A percentile compares a stretch with the other conserved stretches of the same genome.
Conservation (phyloP, 2,329 filamentous ascomycete genomes). For the Botrytis squamosa region DNA sequence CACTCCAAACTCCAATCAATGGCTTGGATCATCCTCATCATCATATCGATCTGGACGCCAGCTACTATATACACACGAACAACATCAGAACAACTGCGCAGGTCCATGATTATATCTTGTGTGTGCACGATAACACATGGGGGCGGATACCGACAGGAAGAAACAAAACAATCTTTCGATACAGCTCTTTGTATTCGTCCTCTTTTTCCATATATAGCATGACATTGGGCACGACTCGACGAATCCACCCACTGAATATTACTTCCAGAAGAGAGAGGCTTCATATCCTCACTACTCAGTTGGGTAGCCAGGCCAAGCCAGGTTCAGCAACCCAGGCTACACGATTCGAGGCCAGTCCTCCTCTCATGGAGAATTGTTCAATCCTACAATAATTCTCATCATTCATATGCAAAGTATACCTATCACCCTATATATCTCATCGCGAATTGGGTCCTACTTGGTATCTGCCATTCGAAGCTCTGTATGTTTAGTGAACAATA, state of each 20-base stretch:
- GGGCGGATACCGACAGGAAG: not conserved
- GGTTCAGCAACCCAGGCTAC: not conserved
- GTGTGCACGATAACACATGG: not conserved
- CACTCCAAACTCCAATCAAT: not conserved
- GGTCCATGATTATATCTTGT: not conserved
- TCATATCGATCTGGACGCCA: not conserved
- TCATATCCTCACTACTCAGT: not conserved
- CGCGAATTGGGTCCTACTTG: not conserved
- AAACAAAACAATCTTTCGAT: not conserved
- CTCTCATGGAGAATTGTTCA: not conserved
- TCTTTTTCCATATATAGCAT: not conserved
- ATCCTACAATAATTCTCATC: not conserved
- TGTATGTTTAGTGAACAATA: constrained; percentile 9
- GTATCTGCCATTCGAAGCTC: not conserved
- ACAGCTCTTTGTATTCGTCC: not conserved
- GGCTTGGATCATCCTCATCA: not conserved
- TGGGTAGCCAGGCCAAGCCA: not conserved
- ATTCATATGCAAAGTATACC: not conserved
- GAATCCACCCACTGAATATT: not conserved
- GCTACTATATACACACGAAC: not conserved
- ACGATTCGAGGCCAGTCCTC: not conserved
- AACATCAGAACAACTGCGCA: not conserved
- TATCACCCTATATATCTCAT: no score
- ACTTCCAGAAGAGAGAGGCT: not conserved
- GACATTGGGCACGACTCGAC: not conserved